Evolutionary conservation across 306 rosid species (phyloP), one percentile per base, ranked within the genome.

Genomic region (Amphicarpaea edgeworthii): DNA sequence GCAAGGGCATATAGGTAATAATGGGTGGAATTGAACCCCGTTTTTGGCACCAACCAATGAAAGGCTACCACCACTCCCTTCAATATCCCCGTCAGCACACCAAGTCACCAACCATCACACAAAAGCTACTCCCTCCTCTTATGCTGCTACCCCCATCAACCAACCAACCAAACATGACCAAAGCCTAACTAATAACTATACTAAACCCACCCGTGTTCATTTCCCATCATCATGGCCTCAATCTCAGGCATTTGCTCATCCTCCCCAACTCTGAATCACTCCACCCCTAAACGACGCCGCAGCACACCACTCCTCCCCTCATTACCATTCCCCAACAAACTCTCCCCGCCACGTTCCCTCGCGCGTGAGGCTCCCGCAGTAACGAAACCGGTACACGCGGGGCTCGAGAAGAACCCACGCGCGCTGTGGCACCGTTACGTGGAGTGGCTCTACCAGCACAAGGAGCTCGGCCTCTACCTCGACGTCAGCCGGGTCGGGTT

Each of bases 21-120:
- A n/a, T n/a, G n/a, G n/a, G n/a, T n/a, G n/a, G n/a, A n/a, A n/a
- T n/a, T n/a, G n/a, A n/a, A n/a, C n/a, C n/a, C n/a, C n/a, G n/a
- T n/a, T n/a, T n/a, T n/a, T n/a, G n/a, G n/a, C n/a, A n/a, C 69
- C 66, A 49, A 78, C 88, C 82, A 77, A 74, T 69, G n/a, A n/a
- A n/a, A n/a, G n/a, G n/a, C 66, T 63, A 66, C 30, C 85, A 81
- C 51, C 37, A 79, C 62, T 66, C 68, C 24, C 28, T 8, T 69
- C 51, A 55, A 20, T 76, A 70, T 42, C 63, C 63, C n/a, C 32
- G 63, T 57, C 63, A 57, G 63, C 38, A n/a, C 72, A 43, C 70
- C 53, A 77, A 76, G 64, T 75, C 57, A 65, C 70, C 74, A 62
- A 16, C 65, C 60, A 43, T 62, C 77, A 59, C 74, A 77, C 76